A percentile compares a stretch with the other conserved stretches of the same genome.
These are phyloP conservation scores for Basidioascus undulatus DNA, from an alignment of 768 basidiomycete species.

Conservation along the genomic window DNA sequence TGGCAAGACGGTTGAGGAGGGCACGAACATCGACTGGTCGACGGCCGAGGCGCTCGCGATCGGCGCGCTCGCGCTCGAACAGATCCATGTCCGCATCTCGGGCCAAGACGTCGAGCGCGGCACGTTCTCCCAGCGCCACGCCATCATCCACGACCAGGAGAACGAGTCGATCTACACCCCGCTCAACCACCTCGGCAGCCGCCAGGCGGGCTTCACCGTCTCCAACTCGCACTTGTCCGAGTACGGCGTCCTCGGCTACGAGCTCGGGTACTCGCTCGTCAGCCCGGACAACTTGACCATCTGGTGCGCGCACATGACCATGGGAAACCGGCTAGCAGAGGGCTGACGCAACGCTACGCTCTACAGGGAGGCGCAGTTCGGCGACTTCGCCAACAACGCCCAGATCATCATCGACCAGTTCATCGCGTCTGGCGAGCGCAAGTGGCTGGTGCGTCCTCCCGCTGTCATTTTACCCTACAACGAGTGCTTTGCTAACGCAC, in stretches of 20 bases:
- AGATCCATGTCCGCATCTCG: constrained; percentile 78
- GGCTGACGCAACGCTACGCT: no score
- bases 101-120: constrained; percentile 98
- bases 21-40: constrained; percentile 83
- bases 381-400: constrained; percentile 93
- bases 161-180: constrained; percentile 79
- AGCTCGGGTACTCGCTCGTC: constrained; percentile 93
- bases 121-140: constrained; percentile 95
- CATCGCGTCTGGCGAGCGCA: constrained; percentile 87
- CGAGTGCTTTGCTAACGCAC: no score
- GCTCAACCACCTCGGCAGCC: constrained; percentile 61
- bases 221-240: constrained; percentile 96
- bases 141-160: constrained; percentile 83
- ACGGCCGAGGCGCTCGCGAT: constrained; percentile 95
- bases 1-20: constrained; percentile 78
- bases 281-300: constrained; percentile 77
- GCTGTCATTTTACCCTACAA: no score
- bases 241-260: constrained; percentile 82
- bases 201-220: constrained; percentile 77
- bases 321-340: no score
- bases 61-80: constrained; percentile 75
- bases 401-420: constrained; percentile 98
- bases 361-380: no score
- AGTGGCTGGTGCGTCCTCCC: no score
- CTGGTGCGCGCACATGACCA: constrained; percentile 98